Percentiles rank a stretch among this genome's conserved stretches.
Conservation (phyloP, 148 eudicot species). For the Rhododendron vialii region DNA sequence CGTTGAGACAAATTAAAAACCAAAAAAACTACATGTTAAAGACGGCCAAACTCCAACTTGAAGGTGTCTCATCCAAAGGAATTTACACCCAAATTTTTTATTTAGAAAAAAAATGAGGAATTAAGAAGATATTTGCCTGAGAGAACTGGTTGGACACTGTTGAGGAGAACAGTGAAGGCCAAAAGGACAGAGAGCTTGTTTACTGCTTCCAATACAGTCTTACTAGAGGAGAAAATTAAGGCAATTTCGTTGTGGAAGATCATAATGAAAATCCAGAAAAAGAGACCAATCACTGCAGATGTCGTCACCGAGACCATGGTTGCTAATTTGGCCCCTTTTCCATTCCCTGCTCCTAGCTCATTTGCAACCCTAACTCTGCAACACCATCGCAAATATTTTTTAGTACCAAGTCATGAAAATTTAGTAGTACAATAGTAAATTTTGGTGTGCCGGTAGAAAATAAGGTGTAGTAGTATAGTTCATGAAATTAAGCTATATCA, state of each 20-base stretch:
- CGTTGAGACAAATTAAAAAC: too few species aligned
- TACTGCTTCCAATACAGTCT: conserved; percentile 38
- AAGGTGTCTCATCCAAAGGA: too few species aligned
- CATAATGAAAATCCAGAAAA: conserved; percentile 40
- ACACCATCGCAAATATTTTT: not conserved
- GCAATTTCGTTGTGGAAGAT: conserved; percentile 44
- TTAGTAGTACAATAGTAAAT: not conserved
- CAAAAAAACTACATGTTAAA: too few species aligned
- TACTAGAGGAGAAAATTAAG: conserved; percentile 43
- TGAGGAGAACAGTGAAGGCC: conserved; percentile 59
- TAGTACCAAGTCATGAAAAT: not conserved
- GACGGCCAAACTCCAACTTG: too few species aligned
- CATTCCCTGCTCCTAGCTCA: conserved; percentile 68
- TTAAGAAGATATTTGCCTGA: conserved; percentile 18
- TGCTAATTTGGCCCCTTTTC: conserved; percentile 61
- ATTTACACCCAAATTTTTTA: too few species aligned
- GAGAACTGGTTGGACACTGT: conserved; percentile 61
- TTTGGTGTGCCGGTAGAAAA: too few species aligned
- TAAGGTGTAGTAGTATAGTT: too few species aligned
- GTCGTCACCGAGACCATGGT: conserved; percentile 42
- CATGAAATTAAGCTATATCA: too few species aligned
- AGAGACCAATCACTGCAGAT: conserved; percentile 39
- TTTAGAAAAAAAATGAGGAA: too few species aligned
- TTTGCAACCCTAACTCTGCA: conserved; percentile 53
- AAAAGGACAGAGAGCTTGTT: conserved; percentile 41